Percentiles rank a stretch among this genome's conserved stretches.
Evolutionary conservation across 192 early-diverging fungal species (phyloP).

Genomic region (Pilaira anomala): DNA sequence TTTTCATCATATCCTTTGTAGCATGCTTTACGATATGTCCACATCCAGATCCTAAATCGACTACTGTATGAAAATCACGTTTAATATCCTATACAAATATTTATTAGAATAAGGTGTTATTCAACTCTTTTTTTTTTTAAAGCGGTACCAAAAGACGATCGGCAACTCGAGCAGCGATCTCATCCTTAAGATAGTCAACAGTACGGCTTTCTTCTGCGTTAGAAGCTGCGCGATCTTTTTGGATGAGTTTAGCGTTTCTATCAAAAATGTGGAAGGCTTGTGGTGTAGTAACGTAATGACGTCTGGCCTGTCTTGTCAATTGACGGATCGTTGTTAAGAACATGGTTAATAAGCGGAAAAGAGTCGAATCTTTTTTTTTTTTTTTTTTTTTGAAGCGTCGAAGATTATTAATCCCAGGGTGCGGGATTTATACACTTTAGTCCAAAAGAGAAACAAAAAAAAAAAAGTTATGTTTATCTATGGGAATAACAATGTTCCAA

Average conservation of each 20-base stretch:
- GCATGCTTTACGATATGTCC: slow-evolving; percentile 86
- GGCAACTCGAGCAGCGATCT: slow-evolving; percentile 80
- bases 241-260: slow-evolving; percentile 68
- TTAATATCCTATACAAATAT: slow-evolving; percentile 74
- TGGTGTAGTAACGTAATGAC: slow-evolving; percentile 11
- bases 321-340: no score
- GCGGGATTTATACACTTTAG: no score
- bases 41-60: slow-evolving; percentile 86
- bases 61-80: slow-evolving; percentile 75
- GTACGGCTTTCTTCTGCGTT: slow-evolving; percentile 56
- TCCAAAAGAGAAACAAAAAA: no score
- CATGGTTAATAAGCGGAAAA: no score
- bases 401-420: no score
- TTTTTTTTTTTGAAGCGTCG: no score
- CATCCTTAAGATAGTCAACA: slow-evolving; percentile 91
- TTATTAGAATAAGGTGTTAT: background rate
- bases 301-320: background rate
- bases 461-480: no score
- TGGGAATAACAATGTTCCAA: no score
- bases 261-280: slow-evolving; percentile 73
- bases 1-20: slow-evolving; percentile 77
- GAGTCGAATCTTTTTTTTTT: no score
- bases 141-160: slow-evolving; percentile 73
- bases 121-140: background rate
- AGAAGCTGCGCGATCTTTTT: slow-evolving; percentile 72